Evolutionary conservation across 1,284 basidiomycete species (phyloP).

Genomic region (Boletus sp.): DNA sequence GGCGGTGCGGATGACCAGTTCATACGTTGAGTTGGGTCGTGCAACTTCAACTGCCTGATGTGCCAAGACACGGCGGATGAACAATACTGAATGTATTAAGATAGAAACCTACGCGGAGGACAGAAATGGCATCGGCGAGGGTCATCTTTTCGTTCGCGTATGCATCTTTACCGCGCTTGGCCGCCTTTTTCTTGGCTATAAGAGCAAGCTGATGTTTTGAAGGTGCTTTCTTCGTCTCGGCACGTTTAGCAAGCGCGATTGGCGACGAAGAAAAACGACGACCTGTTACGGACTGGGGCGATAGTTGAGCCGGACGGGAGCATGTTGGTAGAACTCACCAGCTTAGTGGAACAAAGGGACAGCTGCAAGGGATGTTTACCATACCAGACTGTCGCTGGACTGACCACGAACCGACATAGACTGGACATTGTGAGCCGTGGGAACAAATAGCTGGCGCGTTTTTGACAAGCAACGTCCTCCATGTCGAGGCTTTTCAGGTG

Average conservation of each 20-base stretch:
- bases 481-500: conserved; percentile 28
- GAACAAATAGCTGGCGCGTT: conserved; percentile 19
- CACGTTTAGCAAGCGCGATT: conserved; percentile 48
- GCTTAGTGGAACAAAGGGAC: conserved; percentile 40
- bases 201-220: conserved; percentile 68
- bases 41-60: conserved; percentile 79
- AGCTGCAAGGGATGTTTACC: conserved; percentile 42
- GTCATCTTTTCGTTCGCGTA: conserved; percentile 65
- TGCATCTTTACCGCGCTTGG: conserved; percentile 44
- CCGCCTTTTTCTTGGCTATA: conserved; percentile 45
- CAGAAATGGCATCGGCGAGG: conserved; percentile 63
- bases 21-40: conserved; percentile 74
- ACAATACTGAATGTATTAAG: neutral
- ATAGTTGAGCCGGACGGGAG: neutral
- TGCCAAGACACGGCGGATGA: conserved; percentile 9
- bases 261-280: conserved; percentile 57
- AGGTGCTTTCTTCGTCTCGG: conserved; percentile 54
- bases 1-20: conserved; percentile 79
- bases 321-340: conserved; percentile 10
- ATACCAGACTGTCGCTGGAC: too few species aligned
- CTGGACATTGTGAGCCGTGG: conserved; percentile 33
- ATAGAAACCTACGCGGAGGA: conserved; percentile 62
- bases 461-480: neutral
- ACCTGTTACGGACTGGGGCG: conserved; percentile 13
- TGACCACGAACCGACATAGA: conserved; percentile 24